Conservation (phyloP, 2,329 filamentous ascomycete species). For the Fusarium papillatum region DNA sequence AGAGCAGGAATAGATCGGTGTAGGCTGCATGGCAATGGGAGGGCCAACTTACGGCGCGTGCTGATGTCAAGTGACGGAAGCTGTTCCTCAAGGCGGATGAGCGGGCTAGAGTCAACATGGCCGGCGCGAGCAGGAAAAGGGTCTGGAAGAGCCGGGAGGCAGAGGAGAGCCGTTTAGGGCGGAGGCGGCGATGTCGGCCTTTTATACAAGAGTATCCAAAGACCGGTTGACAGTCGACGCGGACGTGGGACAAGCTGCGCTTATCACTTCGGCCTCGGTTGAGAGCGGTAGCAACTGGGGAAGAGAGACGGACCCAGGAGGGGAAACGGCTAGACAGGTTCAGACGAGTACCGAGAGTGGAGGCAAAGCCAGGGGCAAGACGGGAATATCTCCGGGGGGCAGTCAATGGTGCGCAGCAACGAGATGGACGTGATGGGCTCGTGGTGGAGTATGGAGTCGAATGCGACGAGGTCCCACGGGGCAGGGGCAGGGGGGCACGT, state of each 20-base stretch:
- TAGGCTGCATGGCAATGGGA: neutral
- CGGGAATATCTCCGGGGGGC: neutral
- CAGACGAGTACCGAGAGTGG: conserved; percentile 7
- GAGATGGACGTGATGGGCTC: neutral
- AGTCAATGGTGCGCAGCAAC: neutral
- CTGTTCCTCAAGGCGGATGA: conserved; percentile 50
- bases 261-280: conserved; percentile 38
- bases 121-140: conserved; percentile 34
- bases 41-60: conserved; percentile 41
- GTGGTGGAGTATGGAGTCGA: conserved; percentile 1
- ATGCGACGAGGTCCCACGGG: neutral
- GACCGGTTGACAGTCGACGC: conserved; percentile 22
- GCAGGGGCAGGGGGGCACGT: neutral
- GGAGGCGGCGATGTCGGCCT: conserved; percentile 23
- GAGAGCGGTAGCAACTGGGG: conserved; percentile 18
- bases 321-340: neutral
- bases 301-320: neutral
- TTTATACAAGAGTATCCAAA: conserved; percentile 29
- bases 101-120: conserved; percentile 53
- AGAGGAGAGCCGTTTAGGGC: conserved; percentile 7
- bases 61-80: conserved; percentile 47
- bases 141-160: conserved; percentile 9
- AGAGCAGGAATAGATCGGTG: neutral
- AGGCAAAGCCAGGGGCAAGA: conserved; percentile 2
- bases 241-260: conserved; percentile 8